Conservation (phyloP, 73 alveolate species). For the Tetrahymena borealis region DNA sequence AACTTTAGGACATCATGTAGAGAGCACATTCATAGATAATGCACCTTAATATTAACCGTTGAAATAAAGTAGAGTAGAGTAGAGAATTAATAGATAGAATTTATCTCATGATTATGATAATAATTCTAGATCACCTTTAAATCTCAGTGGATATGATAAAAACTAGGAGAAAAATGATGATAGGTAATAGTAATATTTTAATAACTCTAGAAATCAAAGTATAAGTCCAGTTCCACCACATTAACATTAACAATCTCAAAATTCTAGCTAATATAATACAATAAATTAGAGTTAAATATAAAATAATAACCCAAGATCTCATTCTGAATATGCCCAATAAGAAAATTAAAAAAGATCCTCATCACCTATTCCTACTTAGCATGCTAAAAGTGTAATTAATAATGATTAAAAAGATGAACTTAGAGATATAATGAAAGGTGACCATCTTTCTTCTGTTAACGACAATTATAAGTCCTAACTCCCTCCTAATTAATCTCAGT, state of each 20-base stretch:
- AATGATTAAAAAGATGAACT: neutral
- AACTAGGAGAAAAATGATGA: neutral
- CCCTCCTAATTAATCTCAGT: neutral
- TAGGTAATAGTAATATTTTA: neutral
- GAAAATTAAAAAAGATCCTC: neutral
- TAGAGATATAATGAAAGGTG: neutral
- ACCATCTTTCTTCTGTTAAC: neutral
- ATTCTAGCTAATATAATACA: neutral
- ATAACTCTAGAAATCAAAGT: neutral
- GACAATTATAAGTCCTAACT: neutral
- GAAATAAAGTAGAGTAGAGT: neutral
- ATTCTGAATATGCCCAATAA: neutral
- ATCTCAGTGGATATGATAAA: neutral
- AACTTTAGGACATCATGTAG: neutral
- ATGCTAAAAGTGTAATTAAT: neutral
- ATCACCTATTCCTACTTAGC: neutral
- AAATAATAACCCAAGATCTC: neutral
- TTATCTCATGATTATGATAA: neutral
- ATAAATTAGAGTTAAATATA: neutral
- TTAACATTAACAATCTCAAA: neutral
- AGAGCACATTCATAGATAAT: neutral
- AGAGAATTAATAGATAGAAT: neutral
- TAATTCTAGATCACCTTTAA: neutral
- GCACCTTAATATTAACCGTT: neutral
- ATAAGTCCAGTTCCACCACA: neutral